These are phyloP conservation scores for Brassica cretica DNA, from an alignment of 345 rosid species.

Conservation along the genomic window DNA sequence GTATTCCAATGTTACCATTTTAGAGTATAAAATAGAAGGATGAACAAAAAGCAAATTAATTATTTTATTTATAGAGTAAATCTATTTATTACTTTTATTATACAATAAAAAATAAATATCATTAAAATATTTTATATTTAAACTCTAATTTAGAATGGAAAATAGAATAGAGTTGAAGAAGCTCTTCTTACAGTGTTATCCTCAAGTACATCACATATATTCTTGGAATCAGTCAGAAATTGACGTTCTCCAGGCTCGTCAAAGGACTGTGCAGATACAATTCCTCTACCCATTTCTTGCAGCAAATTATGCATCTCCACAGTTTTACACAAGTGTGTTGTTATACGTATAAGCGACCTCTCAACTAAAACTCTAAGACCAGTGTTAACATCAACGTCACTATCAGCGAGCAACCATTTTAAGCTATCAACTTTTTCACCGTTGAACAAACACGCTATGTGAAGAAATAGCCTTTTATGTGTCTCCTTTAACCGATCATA, in stretches of 20 bases:
- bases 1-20: no score
- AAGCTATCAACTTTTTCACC: not conserved
- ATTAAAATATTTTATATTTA: no score
- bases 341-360: slow-evolving; percentile 4
- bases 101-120: no score
- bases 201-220: slow-evolving; percentile 6
- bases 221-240: slow-evolving; percentile 7
- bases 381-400: not conserved
- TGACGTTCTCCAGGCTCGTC: slow-evolving; percentile 17
- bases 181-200: slow-evolving; percentile 2
- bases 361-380: slow-evolving; percentile 17
- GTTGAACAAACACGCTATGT: slow-evolving; percentile 10
- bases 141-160: no score
- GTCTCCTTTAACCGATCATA: slow-evolving; percentile 12
- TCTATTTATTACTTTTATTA: no score
- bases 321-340: slow-evolving; percentile 1
- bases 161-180: no score
- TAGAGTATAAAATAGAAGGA: no score
- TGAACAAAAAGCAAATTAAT: no score
- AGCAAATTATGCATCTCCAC: slow-evolving; percentile 9
- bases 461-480: not conserved
- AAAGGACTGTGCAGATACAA: slow-evolving; percentile 1
- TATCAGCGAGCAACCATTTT: slow-evolving; percentile 6
- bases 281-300: slow-evolving; percentile 20
- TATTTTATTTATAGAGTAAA: no score